These are phyloP conservation scores for Nadsonia starkeyi-henricii DNA, from an alignment of 1,139 yeast genomes.

Conservation along the genomic window DNA sequence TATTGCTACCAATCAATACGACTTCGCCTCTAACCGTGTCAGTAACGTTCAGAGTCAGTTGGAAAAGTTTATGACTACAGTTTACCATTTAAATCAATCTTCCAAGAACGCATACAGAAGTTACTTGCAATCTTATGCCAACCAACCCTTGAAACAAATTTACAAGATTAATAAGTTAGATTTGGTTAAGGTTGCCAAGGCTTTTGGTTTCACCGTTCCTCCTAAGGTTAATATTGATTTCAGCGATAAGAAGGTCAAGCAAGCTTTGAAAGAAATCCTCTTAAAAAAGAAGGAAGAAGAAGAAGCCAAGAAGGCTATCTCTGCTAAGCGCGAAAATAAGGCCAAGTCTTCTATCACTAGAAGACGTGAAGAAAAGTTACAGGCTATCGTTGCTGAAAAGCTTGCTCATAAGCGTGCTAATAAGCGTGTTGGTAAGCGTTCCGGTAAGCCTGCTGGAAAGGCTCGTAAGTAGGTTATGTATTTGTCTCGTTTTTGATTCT, in stretches of 20 bases:
- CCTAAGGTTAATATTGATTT: constrained; percentile 94
- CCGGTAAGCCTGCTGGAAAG: not conserved
- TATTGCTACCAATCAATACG: constrained; percentile 92
- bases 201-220: constrained; percentile 88
- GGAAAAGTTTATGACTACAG: constrained; percentile 78
- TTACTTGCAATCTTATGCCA: constrained; percentile 90
- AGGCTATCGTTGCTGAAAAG: not conserved
- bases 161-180: constrained; percentile 92
- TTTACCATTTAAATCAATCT: constrained; percentile 84
- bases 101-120: constrained; percentile 97
- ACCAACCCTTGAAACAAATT: constrained; percentile 89
- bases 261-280: constrained; percentile 9
- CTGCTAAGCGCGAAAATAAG: too few species aligned
- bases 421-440: not conserved
- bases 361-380: not conserved
- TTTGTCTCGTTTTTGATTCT: too few species aligned
- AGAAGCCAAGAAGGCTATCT: not conserved
- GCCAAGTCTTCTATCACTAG: not conserved
- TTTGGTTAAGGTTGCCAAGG: constrained; percentile 83
- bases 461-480: not conserved
- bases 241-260: constrained; percentile 73
- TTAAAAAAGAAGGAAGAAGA: constrained; percentile 1
- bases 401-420: not conserved
- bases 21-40: constrained; percentile 82
- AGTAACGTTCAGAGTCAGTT: constrained; percentile 92